Conservation (phyloP, 2,329 filamentous ascomycete genomes). For the Rhynchosporium agropyri region DNA sequence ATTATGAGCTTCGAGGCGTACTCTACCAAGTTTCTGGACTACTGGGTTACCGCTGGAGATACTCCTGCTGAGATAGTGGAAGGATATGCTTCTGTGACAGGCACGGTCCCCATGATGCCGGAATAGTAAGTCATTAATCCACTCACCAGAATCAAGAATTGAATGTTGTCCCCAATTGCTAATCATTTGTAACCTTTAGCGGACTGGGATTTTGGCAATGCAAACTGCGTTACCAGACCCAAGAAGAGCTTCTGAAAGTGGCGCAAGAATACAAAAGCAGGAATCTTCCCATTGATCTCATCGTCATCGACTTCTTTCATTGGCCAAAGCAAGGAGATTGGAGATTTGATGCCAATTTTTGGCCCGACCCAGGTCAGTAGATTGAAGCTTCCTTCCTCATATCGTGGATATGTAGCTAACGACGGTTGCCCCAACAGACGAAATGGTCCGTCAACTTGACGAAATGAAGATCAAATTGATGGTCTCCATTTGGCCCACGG, state of each 20-base stretch:
- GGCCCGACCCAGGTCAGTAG: slow-evolving; percentile 58
- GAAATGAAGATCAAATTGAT: slow-evolving; percentile 64
- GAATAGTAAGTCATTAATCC: slow-evolving; percentile 51
- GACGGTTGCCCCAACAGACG: slow-evolving; percentile 45
- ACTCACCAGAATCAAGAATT: background rate
- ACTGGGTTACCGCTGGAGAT: slow-evolving; percentile 64
- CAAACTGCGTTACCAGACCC: slow-evolving; percentile 66
- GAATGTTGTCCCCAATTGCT: background rate
- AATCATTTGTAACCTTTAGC: background rate
- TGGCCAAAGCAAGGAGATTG: slow-evolving; percentile 70
- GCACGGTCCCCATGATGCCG: slow-evolving; percentile 67
- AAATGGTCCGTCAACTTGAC: slow-evolving; percentile 64
- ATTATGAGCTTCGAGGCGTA: slow-evolving; percentile 63
- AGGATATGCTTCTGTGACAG: slow-evolving; percentile 58
- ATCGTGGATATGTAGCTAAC: background rate
- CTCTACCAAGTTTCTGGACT: slow-evolving; percentile 61
- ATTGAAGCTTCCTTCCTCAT: too few species aligned
- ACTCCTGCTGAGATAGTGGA: slow-evolving; percentile 58
- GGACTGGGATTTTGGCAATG: slow-evolving; percentile 71
- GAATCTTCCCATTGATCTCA: slow-evolving; percentile 61
- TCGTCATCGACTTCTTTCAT: slow-evolving; percentile 69
- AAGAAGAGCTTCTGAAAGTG: slow-evolving; percentile 64
- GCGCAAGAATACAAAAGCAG: slow-evolving; percentile 61
- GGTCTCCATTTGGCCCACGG: slow-evolving; percentile 71
- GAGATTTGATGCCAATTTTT: slow-evolving; percentile 65